Evolutionary conservation across 2,329 filamentous ascomycete species (phyloP).

Genomic region (Pyrenophora graminea): DNA sequence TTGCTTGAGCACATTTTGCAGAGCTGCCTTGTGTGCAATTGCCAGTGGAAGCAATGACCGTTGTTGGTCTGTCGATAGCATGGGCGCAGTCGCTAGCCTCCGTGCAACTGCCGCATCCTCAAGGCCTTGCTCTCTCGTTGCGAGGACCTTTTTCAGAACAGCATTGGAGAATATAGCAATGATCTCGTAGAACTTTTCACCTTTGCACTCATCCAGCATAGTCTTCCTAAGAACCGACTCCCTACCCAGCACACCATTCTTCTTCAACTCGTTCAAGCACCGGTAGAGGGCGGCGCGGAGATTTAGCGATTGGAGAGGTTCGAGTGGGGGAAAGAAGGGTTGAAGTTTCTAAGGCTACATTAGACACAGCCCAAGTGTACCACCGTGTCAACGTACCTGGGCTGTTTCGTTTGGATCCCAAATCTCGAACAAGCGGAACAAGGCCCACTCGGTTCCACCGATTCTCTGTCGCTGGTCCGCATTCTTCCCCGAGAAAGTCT

Average conservation of each 20-base stretch:
- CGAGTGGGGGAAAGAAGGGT: conserved; percentile 87
- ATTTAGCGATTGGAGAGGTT: conserved; percentile 88
- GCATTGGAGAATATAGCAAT: conserved; percentile 81
- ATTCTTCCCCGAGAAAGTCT: conserved; percentile 71
- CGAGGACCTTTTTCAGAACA: conserved; percentile 72
- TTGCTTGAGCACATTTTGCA: conserved; percentile 62
- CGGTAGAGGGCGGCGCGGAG: conserved; percentile 82
- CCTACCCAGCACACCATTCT: conserved; percentile 78
- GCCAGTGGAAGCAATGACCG: conserved; percentile 65
- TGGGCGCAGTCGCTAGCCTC: conserved; percentile 54
- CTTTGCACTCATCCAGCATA: conserved; percentile 95
- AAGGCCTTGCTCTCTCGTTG: conserved; percentile 52
- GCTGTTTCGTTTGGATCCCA: conserved; percentile 79
- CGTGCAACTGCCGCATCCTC: conserved; percentile 49
- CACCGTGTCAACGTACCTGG: conserved; percentile 57
- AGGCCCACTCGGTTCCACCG: conserved; percentile 81
- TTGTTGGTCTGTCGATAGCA: conserved; percentile 37
- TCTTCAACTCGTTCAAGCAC: conserved; percentile 82
- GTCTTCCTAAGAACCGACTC: conserved; percentile 86
- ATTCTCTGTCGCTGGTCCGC: conserved; percentile 83
- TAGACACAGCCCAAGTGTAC: background rate
- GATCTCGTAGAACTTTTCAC: conserved; percentile 86
- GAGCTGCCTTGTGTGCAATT: conserved; percentile 71
- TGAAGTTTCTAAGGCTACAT: conserved; percentile 69
- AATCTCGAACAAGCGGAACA: conserved; percentile 83